Evolutionary conservation across 2,329 filamentous ascomycete species (phyloP), one percentile per base, ranked within the genome.

Genomic region (Colletotrichum siamense): DNA sequence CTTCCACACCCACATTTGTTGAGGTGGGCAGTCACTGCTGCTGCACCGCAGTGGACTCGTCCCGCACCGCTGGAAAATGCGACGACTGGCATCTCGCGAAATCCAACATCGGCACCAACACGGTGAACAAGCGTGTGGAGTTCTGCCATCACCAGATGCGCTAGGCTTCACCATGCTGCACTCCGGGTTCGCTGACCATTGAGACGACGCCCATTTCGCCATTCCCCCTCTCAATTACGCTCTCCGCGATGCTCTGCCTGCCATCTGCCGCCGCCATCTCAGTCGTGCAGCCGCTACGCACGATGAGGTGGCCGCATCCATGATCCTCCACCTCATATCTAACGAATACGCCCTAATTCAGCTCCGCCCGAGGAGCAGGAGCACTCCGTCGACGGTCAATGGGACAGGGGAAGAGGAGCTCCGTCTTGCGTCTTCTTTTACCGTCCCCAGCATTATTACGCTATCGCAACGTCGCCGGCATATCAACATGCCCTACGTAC

Each of bases 1-100:
- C 12, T 18, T 39, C n/a, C 24, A 63, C 39, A 18, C 30, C 72
- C 62, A 71, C 61, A 62, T 57, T 71, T 66, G 67, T 75, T 67
- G 72, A 34, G 68, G 62, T 49, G 16, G 59, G 64, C 59, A 62
- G 28, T 24, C 52, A 10, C 13, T 70, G 66, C 59, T 74, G 66
- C 66, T 49, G 39, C 39, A 65, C n/a, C 18, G 16, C 16, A 18
- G 72, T 62, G 62, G 72, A 52, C 34, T 71, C 67, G 61, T 66
- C 61, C 72, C 72, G 68, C 72, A 75, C 28, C 24, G n/a, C 61
- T 75, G 68, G 67, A 75, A 74, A 66, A 49, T 30, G 36, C 24
- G 57, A 63, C 59, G 66, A 74, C 32, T 73, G 49, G 26, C 63
- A 44, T 44, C n/a, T n/a, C 36, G 18, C 36, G 57, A 28, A 70